phyloP scores from a whole-genome alignment of 2,329 filamentous ascomycete species.

The Pezicula rhizophila region DNA sequence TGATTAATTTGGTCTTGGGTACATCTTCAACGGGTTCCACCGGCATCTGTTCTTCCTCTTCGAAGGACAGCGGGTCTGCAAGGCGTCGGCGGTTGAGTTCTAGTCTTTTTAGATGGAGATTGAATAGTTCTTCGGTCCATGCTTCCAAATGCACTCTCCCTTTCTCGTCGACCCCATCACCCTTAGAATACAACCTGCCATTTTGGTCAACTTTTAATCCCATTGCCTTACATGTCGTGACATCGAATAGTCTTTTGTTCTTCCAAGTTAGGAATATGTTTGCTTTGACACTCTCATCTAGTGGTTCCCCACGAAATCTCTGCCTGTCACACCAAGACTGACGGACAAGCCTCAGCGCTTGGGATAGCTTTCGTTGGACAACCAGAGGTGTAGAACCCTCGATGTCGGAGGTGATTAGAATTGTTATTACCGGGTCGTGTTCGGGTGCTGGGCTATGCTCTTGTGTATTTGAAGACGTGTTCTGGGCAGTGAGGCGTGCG shows the following conservation, averaged over 20 bases:
- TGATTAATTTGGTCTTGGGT: conserved; percentile 42
- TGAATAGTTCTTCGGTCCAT: conserved; percentile 62
- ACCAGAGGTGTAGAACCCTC: conserved; percentile 53
- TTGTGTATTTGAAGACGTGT: conserved; percentile 12
- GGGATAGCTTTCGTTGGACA: conserved; percentile 60
- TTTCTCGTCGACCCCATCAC: conserved; percentile 40
- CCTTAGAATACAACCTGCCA: conserved; percentile 20
- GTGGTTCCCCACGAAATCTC: conserved; percentile 33
- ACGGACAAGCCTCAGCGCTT: conserved; percentile 61
- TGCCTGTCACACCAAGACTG: conserved; percentile 65
- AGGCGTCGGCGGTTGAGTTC: conserved; percentile 5
- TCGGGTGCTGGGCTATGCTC: background rate
- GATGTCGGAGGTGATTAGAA: conserved; percentile 65
- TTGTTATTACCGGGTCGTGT: conserved; percentile 46
- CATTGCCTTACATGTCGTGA: conserved; percentile 66
- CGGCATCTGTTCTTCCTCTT: conserved; percentile 14
- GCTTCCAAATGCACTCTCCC: conserved; percentile 68
- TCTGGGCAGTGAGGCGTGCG: background rate
- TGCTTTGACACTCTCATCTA: conserved; percentile 36
- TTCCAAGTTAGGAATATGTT: conserved; percentile 76
- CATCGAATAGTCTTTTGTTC: conserved; percentile 63
- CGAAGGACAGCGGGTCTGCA: background rate
- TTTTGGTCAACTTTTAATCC: conserved; percentile 46
- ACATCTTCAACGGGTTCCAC: conserved; percentile 18
- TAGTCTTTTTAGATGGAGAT: conserved; percentile 23